phyloP scores from a whole-genome alignment of 805 yeast species.

The Lachancea meyersii region DNA sequence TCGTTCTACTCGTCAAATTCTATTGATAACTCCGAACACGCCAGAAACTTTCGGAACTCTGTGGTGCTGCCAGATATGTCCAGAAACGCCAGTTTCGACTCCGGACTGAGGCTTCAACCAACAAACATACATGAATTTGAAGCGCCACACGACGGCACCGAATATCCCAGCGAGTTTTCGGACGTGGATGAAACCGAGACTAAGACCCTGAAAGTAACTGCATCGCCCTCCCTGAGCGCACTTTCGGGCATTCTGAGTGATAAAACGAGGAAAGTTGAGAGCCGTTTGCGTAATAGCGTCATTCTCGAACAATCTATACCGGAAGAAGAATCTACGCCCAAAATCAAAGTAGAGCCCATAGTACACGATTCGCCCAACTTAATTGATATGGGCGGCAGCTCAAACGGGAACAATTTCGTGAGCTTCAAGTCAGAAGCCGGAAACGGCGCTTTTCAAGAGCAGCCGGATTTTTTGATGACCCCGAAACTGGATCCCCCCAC shows the following conservation, averaged over 20 bases:
- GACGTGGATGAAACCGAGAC: constrained; percentile 7
- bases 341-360: constrained; percentile 12
- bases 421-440: constrained; percentile 1
- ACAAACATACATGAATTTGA: neutral
- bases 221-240: constrained; percentile 41
- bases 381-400: constrained; percentile 34
- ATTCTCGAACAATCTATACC: constrained; percentile 18
- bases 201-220: constrained; percentile 32
- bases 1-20: constrained; percentile 28
- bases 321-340: constrained; percentile 4
- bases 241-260: constrained; percentile 37
- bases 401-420: constrained; percentile 13
- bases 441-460: constrained; percentile 12
- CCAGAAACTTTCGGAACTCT: constrained; percentile 31
- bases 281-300: constrained; percentile 17
- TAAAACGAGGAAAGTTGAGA: constrained; percentile 31
- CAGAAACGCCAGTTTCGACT: constrained; percentile 1
- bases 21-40: constrained; percentile 28
- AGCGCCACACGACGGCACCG: neutral
- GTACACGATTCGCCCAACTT: constrained; percentile 32
- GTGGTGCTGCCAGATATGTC: constrained; percentile 25
- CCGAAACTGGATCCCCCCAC: constrained; percentile 30
- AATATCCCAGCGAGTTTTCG: neutral
- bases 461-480: constrained; percentile 28
- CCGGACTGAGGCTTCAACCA: constrained; percentile 2